Conservation (phyloP, 495 filamentous ascomycete genomes). For the Neurospora hispaniola region DNA sequence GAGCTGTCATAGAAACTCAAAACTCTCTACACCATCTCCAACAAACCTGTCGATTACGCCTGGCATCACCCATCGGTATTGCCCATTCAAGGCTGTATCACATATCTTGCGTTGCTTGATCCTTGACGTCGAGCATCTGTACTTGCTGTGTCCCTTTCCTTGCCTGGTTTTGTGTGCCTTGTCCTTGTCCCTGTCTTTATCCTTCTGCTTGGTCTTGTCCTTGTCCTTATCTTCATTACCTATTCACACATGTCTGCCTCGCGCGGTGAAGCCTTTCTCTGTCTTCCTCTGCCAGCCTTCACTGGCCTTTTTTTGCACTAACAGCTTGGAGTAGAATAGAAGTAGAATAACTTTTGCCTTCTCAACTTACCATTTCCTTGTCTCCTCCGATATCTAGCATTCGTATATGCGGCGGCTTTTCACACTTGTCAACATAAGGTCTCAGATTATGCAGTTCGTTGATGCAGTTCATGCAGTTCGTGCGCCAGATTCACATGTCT, state of each 20-base stretch:
- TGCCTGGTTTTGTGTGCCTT: no score
- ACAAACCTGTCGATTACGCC: no score
- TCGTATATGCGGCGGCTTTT: not conserved
- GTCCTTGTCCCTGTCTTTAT: no score
- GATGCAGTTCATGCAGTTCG: not conserved
- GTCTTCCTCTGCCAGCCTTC: no score
- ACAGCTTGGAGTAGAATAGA: not conserved
- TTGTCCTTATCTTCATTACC: no score
- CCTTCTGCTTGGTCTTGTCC: no score
- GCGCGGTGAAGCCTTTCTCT: no score
- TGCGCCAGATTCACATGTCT: not conserved
- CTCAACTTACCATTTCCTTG: no score
- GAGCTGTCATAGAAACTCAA: not conserved
- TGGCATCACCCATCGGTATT: not conserved
- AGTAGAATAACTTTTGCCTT: no score
- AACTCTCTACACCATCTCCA: not conserved
- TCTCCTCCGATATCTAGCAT: no score
- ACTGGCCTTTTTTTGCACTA: not conserved
- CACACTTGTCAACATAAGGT: not conserved
- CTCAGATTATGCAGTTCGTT: not conserved
- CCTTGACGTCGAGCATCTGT: not conserved
- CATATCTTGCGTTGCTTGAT: not conserved
- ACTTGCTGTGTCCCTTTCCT: not conserved
- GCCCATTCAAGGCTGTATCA: not conserved
- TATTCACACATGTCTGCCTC: no score